Conservation (phyloP, 768 basidiomycete species). For the Phaffia australis region DNA sequence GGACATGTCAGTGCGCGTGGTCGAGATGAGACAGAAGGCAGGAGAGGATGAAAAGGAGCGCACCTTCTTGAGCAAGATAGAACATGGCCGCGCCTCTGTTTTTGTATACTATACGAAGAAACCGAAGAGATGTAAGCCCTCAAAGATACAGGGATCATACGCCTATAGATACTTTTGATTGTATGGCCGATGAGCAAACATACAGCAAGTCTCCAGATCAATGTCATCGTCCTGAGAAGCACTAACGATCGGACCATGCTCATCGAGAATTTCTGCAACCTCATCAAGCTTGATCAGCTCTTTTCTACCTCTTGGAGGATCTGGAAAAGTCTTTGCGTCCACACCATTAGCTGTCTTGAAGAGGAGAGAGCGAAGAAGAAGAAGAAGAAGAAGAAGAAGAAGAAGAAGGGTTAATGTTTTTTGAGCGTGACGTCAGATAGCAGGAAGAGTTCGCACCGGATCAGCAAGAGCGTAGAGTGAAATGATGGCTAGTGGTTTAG, state of each 20-base stretch:
- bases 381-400: background rate
- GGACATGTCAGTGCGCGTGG: too few relatives aligned
- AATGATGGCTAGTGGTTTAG: background rate
- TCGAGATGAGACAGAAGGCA: background rate
- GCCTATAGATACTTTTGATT: too few relatives aligned
- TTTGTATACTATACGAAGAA: background rate
- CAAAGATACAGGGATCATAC: background rate
- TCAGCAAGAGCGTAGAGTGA: conserved; percentile 5
- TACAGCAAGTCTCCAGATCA: background rate
- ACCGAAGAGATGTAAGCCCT: background rate
- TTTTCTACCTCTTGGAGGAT: background rate
- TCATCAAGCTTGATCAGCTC: background rate
- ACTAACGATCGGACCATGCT: background rate
- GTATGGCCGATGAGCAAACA: background rate
- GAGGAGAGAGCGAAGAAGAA: background rate
- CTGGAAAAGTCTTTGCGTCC: background rate
- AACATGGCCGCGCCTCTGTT: conserved; percentile 2
- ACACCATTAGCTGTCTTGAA: background rate
- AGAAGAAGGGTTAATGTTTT: too few relatives aligned
- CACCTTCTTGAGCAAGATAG: background rate
- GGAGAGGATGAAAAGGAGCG: background rate
- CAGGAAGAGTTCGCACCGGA: background rate
- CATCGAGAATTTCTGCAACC: background rate
- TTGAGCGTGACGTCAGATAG: background rate
- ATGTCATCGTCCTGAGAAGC: background rate